Evolutionary conservation across 2,329 filamentous ascomycete genomes (phyloP), one percentile per base, ranked within the genome.

Genomic region (Exophiala calicioides): DNA sequence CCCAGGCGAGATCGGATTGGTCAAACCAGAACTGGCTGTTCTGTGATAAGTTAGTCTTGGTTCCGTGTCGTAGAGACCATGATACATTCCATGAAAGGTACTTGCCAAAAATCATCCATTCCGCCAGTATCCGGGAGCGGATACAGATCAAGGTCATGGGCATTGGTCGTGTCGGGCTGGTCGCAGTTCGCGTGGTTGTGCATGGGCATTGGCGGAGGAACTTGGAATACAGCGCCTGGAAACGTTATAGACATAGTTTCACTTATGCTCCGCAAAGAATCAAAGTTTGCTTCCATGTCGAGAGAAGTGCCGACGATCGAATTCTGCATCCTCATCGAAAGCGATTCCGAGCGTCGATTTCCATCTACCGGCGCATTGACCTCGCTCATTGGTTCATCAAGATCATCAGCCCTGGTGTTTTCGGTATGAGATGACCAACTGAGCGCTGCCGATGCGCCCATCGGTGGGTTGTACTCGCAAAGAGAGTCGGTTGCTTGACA

Each of bases 1-100:
- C 42, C 42, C 37, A 43, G 15, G 41, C 24, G 15, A 47, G 31
- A 8, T 51, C 42, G 7, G 42, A 51, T 9, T 43, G 36, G 26
- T 46, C 42, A 18, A 51, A 43, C 43, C 47, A 51, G 31, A 51
- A 51, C 16, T 46, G 47, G 19, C 15, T 42, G 27, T 47, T 35
- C 47, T 47, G 15, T 23, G 19, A 9, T 16, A 6, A 26, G 27
- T 33, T 16, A 35, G 12, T 30, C 18, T 9, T 12, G 23, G 12
- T 13, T 9, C 21, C 5, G 13, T 2, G 8, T 9, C 10, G 5
- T 31, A 27, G 20, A 32, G 12, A 24, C 16, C 4, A 15, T 13
- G 15, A 12, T 12, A 6, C 45, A 15, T 37, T 44, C 47, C 41
- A 50, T 21, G 20, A 21, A 18, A 19, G 35, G 47, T 26, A 42